Evolutionary conservation across 139 green algal species (phyloP), one percentile per base, ranked within the genome.

Genomic region (Ettlia oleoabundans): DNA sequence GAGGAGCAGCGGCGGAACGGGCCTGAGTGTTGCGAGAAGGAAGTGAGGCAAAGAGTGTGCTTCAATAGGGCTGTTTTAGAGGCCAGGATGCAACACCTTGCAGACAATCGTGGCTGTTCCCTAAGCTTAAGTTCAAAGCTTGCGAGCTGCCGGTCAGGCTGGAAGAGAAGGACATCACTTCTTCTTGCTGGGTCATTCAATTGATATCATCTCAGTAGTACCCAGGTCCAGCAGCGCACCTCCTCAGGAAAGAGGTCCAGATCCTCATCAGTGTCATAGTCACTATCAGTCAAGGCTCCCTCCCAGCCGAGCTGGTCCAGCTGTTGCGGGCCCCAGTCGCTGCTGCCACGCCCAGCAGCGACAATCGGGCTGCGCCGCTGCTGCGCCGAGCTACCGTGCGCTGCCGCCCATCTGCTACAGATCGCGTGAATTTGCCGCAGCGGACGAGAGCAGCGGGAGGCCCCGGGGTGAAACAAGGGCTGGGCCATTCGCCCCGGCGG

Each of bases 221-320:
- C 7, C 30, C 33, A 2, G 41, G 2, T n/a, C n/a, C 68, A 30
- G 67, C 67, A 40, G 3, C 64, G 32, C 63, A 82, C 77, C 77
- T 82, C 63, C 33, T 75, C 61, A 41, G 77, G 77, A 22, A 82
- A 82, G 30, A 82, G 26, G 64, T 75, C 64, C 33, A 66, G 43
- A 21, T 82, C 77, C 0, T 82, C 76, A 8, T 82, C 76, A 18
- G 33, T 40, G 10, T 72, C 75, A 21, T 52, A 52, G 10, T 64
- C 73, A 18, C n/a, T 13, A 30, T 40, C 52, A 18, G n/a, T n/a
- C n/a, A n/a, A n/a, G n/a, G n/a, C n/a, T n/a, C 4, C 35, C 26
- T 26, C 43, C 73, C 73, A 80, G 53, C 53, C 8, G n/a, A 18
- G 9, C 30, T 28, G 9, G 24, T 53, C 35, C 7, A 18, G 32